Conservation (phyloP, 2,329 filamentous ascomycete species). For the Pseudogymnoascus sp. region DNA sequence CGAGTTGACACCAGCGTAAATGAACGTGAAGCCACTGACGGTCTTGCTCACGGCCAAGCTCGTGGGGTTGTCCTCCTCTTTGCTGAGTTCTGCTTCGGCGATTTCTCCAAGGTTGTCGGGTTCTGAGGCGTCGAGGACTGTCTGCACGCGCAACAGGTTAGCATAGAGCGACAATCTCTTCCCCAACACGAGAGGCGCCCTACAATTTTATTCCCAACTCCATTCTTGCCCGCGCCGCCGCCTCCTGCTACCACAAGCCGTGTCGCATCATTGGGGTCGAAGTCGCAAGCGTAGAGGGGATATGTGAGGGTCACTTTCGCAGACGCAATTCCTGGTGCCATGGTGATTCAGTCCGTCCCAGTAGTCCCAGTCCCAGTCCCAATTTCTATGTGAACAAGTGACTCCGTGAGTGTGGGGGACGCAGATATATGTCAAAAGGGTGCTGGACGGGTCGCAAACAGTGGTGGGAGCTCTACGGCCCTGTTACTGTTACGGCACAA, state of each 20-base stretch:
- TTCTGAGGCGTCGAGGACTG: slow-evolving; percentile 27
- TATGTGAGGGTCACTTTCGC: slow-evolving; percentile 56
- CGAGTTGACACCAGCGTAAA: slow-evolving; percentile 80
- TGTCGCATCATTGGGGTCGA: slow-evolving; percentile 71
- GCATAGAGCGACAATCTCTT: neutral
- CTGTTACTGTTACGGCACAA: neutral
- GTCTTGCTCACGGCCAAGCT: slow-evolving; percentile 65
- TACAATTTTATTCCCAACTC: slow-evolving; percentile 82
- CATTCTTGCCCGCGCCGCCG: slow-evolving; percentile 73
- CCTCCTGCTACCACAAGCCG: slow-evolving; percentile 80
- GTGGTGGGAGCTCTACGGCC: neutral
- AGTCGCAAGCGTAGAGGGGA: slow-evolving; percentile 81
- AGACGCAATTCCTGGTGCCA: slow-evolving; percentile 27
- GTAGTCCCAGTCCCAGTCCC: neutral
- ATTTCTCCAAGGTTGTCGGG: slow-evolving; percentile 46
- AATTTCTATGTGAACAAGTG: neutral
- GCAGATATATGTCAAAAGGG: neutral
- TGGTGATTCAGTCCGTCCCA: slow-evolving; percentile 9
- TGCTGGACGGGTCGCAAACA: neutral
- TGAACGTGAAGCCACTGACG: slow-evolving; percentile 48
- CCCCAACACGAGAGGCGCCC: slow-evolving; percentile 28
- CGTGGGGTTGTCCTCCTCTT: slow-evolving; percentile 83
- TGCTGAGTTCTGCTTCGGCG: slow-evolving; percentile 70
- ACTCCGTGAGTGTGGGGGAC: neutral
- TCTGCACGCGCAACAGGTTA: slow-evolving; percentile 20